Evolutionary conservation across 768 basidiomycete genomes (phyloP), one percentile per base, ranked within the genome.

Genomic region (Leccinum disarticulatum): DNA sequence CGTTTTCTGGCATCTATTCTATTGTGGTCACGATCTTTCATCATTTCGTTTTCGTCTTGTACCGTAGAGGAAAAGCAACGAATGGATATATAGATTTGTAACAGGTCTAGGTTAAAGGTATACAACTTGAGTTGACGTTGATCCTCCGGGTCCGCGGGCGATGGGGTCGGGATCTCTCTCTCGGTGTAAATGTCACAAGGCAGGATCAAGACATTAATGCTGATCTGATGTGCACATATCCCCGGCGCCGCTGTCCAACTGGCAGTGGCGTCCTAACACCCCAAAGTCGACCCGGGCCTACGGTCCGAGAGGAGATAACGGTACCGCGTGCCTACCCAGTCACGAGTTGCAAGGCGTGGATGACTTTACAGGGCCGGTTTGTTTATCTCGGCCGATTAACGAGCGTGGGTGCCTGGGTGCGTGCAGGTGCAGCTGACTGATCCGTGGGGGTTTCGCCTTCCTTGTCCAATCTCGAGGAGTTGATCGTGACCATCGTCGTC

Each of bases 1-100:
- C 9, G 8, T 50, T 30, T 30, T 30, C 49, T 48, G 13, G 19
- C 19, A 48, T 22, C 22, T 48, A 48, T 22, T 48, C 47, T 48
- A 48, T 48, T 48, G 43, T 46, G 43, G 5, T 19, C n/a, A 46
- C 6, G 43, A 46, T 46, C 5, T 43, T 19, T 19, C 17, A 43
- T 43, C 19, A 46, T 6, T 46, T 46, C 43, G 43, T 48, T 27
- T 48, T 48, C 25, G 47, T 27, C 47, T 25, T 48, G 65, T 67
- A 66, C 53, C 30, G 6, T 54, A 61, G 56, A 54, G 15, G 49
- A 28, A 38, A 46, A 30, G 46, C 41, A 48, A 7, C n/a, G 13
- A 48, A 48, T 3, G 47, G 47, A 48, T 48, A 48, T 48, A 48
- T 22, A 48, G 47, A 48, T 25, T 46, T 46, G 43, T 46, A 25